Base-by-base conservation (phyloP, 225 moss, liverwort and hornwort species). In the Pseudisothecium myosuroides region DNA sequence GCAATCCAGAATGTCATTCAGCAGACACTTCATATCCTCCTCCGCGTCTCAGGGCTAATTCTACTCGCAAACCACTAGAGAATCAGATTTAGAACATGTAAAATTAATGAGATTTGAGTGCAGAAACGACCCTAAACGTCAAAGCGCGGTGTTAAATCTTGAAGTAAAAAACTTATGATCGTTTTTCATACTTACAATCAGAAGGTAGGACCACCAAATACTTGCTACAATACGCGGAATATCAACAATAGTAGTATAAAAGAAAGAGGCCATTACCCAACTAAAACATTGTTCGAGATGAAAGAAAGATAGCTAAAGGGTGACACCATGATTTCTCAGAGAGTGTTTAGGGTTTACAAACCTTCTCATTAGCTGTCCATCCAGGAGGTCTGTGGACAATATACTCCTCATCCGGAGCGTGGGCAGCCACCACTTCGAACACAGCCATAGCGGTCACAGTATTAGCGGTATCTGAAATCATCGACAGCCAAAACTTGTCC, bases 401-500 rank as follows among this genome's bases (percentile, higher is more conserved):
- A 23, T 92, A 93, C 67, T 92, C 75, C 79, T 93, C 93, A 17
- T 93, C 90, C 10, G 90, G 92, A 6, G 93, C 92, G 45, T 93
- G 93, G 2, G 93, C 91, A 47, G 95, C 89, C 59, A 97, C 94
- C 14, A 96, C 89, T 82, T 97, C 95, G 18, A 94, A 83, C 59
- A 93, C 86, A 18, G 93, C 83, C 95, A 97, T 92, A 3, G 91
- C 81, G 10, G 58, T 60, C 28, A 72, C 67, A 5, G 95, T 85
- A 5, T 39, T 85, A 1, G 24, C 16, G 17, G 88, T 39, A 58
- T 90, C 90, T 37, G 94, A 76, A 39, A 94, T 74, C 76, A 87
- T 69, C 4, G 84, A 60, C 41, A 97, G 50, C 72, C 93, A 88
- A 47, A 91, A 97, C 75, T 61, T 93, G 79, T 94, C 95, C 12